Evolutionary conservation across 345 rosid species (phyloP).

Genomic region (Syzygium oleosum): DNA sequence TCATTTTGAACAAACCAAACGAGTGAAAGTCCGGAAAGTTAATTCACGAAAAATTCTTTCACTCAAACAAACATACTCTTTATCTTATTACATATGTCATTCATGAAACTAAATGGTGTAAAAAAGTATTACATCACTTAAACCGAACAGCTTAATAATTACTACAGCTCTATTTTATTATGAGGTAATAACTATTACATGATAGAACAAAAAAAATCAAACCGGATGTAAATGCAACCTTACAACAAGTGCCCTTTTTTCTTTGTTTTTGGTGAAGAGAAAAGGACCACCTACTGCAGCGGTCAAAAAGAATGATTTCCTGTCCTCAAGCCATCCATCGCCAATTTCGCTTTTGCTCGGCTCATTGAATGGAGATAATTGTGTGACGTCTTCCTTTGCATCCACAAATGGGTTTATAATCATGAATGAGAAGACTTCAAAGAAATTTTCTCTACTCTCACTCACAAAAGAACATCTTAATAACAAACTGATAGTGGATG

Average conservation of each 20-base stretch:
- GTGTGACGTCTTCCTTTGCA: neutral
- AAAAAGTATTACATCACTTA: neutral
- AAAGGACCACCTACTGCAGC: neutral
- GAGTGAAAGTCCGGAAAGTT: neutral
- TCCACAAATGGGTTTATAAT: neutral
- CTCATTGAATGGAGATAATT: neutral
- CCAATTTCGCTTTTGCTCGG: neutral
- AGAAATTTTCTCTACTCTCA: neutral
- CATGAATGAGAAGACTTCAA: neutral
- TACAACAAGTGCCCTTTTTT: neutral
- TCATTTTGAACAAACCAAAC: neutral
- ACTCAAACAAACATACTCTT: neutral
- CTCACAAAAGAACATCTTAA: neutral
- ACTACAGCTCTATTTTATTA: neutral
- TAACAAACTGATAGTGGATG: neutral
- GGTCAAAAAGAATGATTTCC: neutral
- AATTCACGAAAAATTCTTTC: neutral
- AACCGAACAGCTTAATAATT: neutral
- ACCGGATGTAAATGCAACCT: neutral
- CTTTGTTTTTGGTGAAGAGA: neutral
- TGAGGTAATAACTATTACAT: neutral
- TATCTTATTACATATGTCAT: neutral
- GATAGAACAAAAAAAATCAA: neutral
- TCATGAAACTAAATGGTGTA: neutral
- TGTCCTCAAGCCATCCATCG: neutral